These are phyloP conservation scores for Knufia fluminis DNA, from an alignment of 2,329 filamentous ascomycete genomes.

Conservation along the genomic window DNA sequence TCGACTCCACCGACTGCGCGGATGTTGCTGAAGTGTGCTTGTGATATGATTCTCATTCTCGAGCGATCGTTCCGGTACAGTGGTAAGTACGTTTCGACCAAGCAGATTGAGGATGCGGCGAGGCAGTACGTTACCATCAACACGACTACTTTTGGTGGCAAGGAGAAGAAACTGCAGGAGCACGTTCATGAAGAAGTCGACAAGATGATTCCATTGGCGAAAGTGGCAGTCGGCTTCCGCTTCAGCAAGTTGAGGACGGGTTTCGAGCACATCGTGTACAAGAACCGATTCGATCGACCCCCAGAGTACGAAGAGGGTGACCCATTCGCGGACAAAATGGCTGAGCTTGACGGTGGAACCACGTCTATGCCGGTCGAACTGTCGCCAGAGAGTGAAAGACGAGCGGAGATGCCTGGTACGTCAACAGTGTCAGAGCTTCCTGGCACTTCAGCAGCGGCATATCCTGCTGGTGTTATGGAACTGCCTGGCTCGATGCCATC, in stretches of 20 bases:
- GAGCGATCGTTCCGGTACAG: constrained; percentile 24
- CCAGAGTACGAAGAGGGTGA: constrained; percentile 10
- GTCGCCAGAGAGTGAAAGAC: neutral
- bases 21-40: constrained; percentile 28
- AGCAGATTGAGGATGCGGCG: constrained; percentile 22
- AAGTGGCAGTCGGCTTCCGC: constrained; percentile 13
- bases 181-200: constrained; percentile 21
- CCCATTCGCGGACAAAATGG: constrained; percentile 7
- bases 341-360: constrained; percentile 12
- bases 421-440: neutral
- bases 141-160: constrained; percentile 19
- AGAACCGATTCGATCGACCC: constrained; percentile 18
- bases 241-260: constrained; percentile 17
- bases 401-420: constrained; percentile 14
- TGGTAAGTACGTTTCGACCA: constrained; percentile 20
- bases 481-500: constrained; percentile 8
- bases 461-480: constrained; percentile 8
- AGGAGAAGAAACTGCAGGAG: constrained; percentile 17
- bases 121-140: constrained; percentile 20
- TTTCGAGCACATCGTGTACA: constrained; percentile 21
- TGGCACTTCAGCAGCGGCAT: neutral
- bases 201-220: constrained; percentile 16
- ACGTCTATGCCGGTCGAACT: constrained; percentile 10
- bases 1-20: constrained; percentile 27
- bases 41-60: constrained; percentile 28